Evolutionary conservation across 225 moss, liverwort and hornwort species (phyloP).

Genomic region (Sphagnum tenellum): DNA sequence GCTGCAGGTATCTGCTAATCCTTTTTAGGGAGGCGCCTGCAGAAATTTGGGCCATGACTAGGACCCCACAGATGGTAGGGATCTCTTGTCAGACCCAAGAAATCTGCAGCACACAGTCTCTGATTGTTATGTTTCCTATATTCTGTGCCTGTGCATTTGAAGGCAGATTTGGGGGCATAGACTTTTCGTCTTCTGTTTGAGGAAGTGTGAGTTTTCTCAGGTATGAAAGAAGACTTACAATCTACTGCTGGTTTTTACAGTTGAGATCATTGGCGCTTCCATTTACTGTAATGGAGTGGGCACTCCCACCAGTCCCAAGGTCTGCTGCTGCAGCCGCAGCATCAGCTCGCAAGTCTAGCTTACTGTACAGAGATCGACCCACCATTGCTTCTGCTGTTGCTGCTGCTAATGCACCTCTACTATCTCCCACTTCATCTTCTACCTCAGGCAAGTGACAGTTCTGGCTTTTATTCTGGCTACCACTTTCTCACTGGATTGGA

Average conservation of each 20-base stretch:
- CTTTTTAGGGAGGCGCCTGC: slow-evolving; percentile 96
- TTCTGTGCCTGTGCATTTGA: too few relatives aligned
- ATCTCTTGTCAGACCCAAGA: neutral
- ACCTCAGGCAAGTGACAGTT: slow-evolving; percentile 8
- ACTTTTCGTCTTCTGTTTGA: too few relatives aligned
- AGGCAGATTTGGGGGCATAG: too few relatives aligned
- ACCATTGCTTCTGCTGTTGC: slow-evolving; percentile 86
- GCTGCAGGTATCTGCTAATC: slow-evolving; percentile 79
- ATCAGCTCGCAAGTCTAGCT: slow-evolving; percentile 36
- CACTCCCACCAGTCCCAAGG: slow-evolving; percentile 82
- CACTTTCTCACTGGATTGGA: too few relatives aligned
- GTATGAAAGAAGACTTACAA: slow-evolving; percentile 8
- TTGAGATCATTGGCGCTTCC: slow-evolving; percentile 90
- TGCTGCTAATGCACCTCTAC: slow-evolving; percentile 38
- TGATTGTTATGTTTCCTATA: too few relatives aligned
- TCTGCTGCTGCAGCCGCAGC: slow-evolving; percentile 40
- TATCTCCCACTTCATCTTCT: slow-evolving; percentile 14
- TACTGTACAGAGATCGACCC: slow-evolving; percentile 42
- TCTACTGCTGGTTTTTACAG: slow-evolving; percentile 40
- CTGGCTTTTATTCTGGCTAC: too few relatives aligned
- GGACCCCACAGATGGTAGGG: slow-evolving; percentile 85
- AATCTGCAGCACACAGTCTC: too few relatives aligned
- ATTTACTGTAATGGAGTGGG: slow-evolving; percentile 99
- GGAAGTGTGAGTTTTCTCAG: too few relatives aligned
- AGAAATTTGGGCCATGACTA: slow-evolving; percentile 99